phyloP scores from a whole-genome alignment of 2,329 filamentous ascomycete species.

The Aurifilum marmelostoma region DNA sequence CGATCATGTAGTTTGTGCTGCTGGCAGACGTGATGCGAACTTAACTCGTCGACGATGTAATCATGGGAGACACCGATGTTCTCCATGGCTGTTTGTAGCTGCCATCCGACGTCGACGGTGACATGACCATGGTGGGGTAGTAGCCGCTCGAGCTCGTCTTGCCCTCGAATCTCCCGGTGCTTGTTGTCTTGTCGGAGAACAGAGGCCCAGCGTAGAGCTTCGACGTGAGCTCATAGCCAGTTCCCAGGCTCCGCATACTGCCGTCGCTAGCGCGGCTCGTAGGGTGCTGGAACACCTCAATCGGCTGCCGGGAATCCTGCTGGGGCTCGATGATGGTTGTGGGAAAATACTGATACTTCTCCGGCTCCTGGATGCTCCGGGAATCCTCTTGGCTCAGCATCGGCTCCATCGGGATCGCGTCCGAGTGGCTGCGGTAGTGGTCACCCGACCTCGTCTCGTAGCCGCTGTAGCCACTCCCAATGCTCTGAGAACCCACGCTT shows the following conservation, averaged over 20 bases:
- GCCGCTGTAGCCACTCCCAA: slow-evolving; percentile 43
- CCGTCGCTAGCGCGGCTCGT: slow-evolving; percentile 41
- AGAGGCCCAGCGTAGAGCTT: slow-evolving; percentile 50
- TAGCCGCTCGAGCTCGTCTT: slow-evolving; percentile 56
- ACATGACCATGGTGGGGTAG: slow-evolving; percentile 55
- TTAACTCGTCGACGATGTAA: slow-evolving; percentile 32
- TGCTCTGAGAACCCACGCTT: slow-evolving; percentile 42
- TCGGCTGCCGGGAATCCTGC: slow-evolving; percentile 45
- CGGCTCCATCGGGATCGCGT: slow-evolving; percentile 55
- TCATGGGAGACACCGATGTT: slow-evolving; percentile 31
- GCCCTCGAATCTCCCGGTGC: slow-evolving; percentile 56
- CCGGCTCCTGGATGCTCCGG: slow-evolving; percentile 52
- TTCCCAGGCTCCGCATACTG: slow-evolving; percentile 38
- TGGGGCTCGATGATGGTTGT: slow-evolving; percentile 53
- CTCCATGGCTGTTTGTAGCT: slow-evolving; percentile 28
- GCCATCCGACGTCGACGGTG: slow-evolving; percentile 34
- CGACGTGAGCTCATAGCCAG: slow-evolving; percentile 37
- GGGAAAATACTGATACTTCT: slow-evolving; percentile 60
- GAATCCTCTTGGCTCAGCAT: slow-evolving; percentile 56
- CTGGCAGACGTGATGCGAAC: slow-evolving; percentile 35
- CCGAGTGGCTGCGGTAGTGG: slow-evolving; percentile 51
- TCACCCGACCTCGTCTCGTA: slow-evolving; percentile 46
- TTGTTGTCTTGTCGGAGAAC: slow-evolving; percentile 41
- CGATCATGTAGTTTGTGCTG: neutral
- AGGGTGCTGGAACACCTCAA: slow-evolving; percentile 53